These are phyloP conservation scores for Hypoxylon intermedium DNA, from an alignment of 495 filamentous ascomycete genomes.

Conservation along the genomic window DNA sequence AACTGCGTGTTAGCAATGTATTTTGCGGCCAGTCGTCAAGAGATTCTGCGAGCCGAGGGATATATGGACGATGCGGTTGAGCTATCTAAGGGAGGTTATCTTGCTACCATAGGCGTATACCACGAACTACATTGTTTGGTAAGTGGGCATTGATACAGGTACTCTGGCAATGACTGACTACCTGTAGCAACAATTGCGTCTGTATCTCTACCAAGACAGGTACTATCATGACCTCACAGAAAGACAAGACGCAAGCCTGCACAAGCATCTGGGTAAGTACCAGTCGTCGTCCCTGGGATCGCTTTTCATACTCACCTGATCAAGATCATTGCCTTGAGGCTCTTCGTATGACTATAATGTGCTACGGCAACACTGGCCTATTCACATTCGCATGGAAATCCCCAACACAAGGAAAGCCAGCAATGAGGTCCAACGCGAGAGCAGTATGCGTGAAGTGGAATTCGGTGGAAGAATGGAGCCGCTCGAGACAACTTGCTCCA, in stretches of 20 bases:
- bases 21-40: slow-evolving; percentile 19
- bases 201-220: slow-evolving; percentile 12
- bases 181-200: slow-evolving; percentile 20
- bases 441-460: slow-evolving; percentile 24
- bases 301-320: neutral
- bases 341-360: slow-evolving; percentile 24
- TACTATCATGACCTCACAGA: slow-evolving; percentile 33
- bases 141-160: neutral
- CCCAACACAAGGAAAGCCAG: neutral
- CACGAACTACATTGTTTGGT: slow-evolving; percentile 38
- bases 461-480: slow-evolving; percentile 15
- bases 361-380: slow-evolving; percentile 23
- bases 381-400: slow-evolving; percentile 20
- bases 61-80: slow-evolving; percentile 7
- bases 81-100: slow-evolving; percentile 19
- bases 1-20: slow-evolving; percentile 15
- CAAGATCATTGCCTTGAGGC: slow-evolving; percentile 34
- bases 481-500: neutral
- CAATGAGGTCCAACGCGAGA: slow-evolving; percentile 12
- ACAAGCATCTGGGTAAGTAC: too few relatives aligned
- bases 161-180: too few relatives aligned
- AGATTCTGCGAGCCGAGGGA: slow-evolving; percentile 14
- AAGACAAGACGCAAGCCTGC: too few relatives aligned
- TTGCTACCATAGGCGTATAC: slow-evolving; percentile 24
- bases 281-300: too few relatives aligned